Percentiles rank a stretch among this genome's conserved stretches.
phyloP scores from a whole-genome alignment of 1,284 basidiomycete genomes.

The Chiua sp. region DNA sequence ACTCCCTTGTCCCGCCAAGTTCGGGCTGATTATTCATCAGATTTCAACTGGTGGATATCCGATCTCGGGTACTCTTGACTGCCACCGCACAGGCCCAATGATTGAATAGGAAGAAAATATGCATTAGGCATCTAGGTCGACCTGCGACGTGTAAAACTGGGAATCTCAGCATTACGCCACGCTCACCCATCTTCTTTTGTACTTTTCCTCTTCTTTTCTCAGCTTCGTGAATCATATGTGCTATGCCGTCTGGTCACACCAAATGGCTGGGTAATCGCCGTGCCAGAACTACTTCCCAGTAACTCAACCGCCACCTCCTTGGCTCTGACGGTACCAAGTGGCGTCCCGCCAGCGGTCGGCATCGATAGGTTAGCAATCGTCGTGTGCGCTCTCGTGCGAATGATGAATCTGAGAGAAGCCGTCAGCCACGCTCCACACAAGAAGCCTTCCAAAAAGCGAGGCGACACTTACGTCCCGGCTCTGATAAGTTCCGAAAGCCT shows the following conservation, averaged over 20 bases:
- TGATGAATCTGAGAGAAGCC: constrained; percentile 20
- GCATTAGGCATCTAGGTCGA: constrained; percentile 11
- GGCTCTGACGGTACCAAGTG: constrained; percentile 28
- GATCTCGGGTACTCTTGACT: not conserved
- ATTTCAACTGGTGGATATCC: too few relatives aligned
- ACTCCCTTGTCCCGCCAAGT: too few relatives aligned
- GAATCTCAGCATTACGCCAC: constrained; percentile 6
- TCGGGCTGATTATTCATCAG: too few relatives aligned
- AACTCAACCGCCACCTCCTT: constrained; percentile 31
- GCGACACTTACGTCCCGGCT: constrained; percentile 46
- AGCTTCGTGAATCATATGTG: constrained; percentile 1
- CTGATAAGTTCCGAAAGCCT: constrained; percentile 50
- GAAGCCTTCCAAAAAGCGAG: constrained; percentile 6
- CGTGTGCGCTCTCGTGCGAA: constrained; percentile 39
- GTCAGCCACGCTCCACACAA: constrained; percentile 8
- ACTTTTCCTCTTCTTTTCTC: not conserved
- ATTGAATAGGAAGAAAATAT: not conserved
- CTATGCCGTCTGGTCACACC: not conserved
- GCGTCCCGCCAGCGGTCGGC: constrained; percentile 23
- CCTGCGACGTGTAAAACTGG: constrained; percentile 5
- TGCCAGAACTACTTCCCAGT: constrained; percentile 9
- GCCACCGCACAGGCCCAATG: not conserved
- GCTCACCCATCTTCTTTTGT: not conserved
- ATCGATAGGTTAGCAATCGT: constrained; percentile 28
- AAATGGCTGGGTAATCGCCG: constrained; percentile 1